Base-by-base conservation (phyloP, 345 rosid genomes). In the Nasturtium officinale region DNA sequence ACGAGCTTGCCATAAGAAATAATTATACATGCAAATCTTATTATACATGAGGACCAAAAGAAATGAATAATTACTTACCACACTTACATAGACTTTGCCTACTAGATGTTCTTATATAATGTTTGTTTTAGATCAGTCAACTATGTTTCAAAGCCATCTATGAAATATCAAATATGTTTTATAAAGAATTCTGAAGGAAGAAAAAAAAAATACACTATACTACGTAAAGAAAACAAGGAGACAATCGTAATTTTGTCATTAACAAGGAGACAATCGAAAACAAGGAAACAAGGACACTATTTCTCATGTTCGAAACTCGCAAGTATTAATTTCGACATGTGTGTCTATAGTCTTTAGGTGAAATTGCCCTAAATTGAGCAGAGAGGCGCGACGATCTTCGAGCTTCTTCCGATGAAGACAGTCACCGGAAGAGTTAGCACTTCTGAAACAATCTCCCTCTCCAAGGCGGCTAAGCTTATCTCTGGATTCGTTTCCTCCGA, bases 381-480 rank as follows among this genome's bases (percentile, higher is more conserved):
- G 45, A 51, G 77, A 58, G 69, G 25, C 67, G 76, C 53, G 45
- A 46, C 69, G 75, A 55, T 10, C 54, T 47, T 29, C 2, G 48
- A 56, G 78, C 74, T 53, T 29, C 10, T 53, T 53, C 38, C 74
- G 56, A 82, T 86, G 89, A 83, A 86, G 78, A 69, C 81, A 0
- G 78, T 86, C 37, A 52, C 75, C 30, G 86, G 80, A 7, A 61
- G 59, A 30, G 74, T 86, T 26, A 32, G 43, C n/a, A 78, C 69
- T 8, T 65, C 73, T 17, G 64, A 64, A 6, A 80, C 85, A 3
- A 50, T 77, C 23, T 58, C 83, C 6, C 45, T 83, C 61, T 50
- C 80, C 23, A 72, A 63, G 65, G 89, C 87, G 2, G 66, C 85
- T 16, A 65, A 68, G 12, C 76, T 84, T 45, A 83, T 86, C 78